Evolutionary conservation across 2,329 filamentous ascomycete species (phyloP), one percentile per base, ranked within the genome.

Genomic region (Parastagonospora avenae): DNA sequence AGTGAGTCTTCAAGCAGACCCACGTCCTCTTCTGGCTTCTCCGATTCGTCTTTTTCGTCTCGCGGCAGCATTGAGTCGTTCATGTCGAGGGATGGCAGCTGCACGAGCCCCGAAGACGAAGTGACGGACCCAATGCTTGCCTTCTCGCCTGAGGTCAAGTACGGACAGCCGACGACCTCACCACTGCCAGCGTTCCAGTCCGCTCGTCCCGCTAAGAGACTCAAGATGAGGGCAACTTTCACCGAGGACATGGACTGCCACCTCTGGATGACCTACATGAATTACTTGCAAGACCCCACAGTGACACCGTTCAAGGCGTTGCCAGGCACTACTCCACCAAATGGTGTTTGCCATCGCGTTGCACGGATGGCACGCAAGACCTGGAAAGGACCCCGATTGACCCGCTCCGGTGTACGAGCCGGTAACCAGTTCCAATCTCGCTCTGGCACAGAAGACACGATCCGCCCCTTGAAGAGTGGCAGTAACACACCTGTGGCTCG

Each of bases 251-350:
- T 86, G 84, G 85, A 88, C 64, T 79, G 82, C 48, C 85, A 88
- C 63, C 72, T 88, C 29, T 87, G 85, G 85, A 82, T 84, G 65
- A 85, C 83, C 8, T 88, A 86, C 70, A 82, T 86, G 73, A 77
- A 80, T 46, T 87, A 86, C 66, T 74, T 87, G n/a, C 82, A 85
- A 54, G 84, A 87, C 67, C 85, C 85, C 15, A 84, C 82, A 3
- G 80, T 87, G 41, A 88, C 85, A 1, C 85, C 85, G 0, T 87
- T 87, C 77, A 87, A 87, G 64, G 85, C 84, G 73, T 78, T 86
- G 1, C 85, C 85, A 2, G 85, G 85, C 42, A 84, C 82, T 37
- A 78, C 82, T 30, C 85, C 85, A 32, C 85, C 85, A 9, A 79
- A 87, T 44, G 85, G 85, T 14, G 83, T 87, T 24, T 87, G 85